These are phyloP conservation scores for Myxozyma sirexii DNA, from an alignment of 805 yeast genomes.

Conservation along the genomic window DNA sequence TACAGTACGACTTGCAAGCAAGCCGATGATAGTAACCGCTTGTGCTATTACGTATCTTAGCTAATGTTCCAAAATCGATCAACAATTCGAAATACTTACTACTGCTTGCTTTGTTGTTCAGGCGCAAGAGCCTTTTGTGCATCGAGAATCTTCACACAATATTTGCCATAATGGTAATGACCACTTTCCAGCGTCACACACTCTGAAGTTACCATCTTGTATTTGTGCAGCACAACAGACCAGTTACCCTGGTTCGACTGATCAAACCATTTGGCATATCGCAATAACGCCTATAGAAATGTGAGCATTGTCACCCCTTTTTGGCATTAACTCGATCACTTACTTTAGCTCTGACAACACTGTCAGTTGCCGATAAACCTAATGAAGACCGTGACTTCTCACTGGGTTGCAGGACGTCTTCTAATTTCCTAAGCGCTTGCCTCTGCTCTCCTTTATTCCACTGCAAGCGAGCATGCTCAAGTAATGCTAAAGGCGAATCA, in stretches of 20 bases:
- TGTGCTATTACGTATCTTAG: slow-evolving; percentile 30
- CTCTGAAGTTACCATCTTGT: slow-evolving; percentile 57
- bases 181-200: slow-evolving; percentile 74
- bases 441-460: slow-evolving; percentile 91
- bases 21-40: slow-evolving; percentile 55
- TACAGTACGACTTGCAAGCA: slow-evolving; percentile 58
- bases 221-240: slow-evolving; percentile 69
- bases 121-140: slow-evolving; percentile 53
- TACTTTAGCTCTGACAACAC: slow-evolving; percentile 16
- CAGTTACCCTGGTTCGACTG: slow-evolving; percentile 81
- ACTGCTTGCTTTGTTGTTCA: slow-evolving; percentile 30
- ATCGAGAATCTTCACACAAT: slow-evolving; percentile 75
- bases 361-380: neutral
- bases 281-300: slow-evolving; percentile 57
- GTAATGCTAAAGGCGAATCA: slow-evolving; percentile 36
- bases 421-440: slow-evolving; percentile 59
- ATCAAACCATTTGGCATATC: slow-evolving; percentile 88
- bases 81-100: slow-evolving; percentile 3
- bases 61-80: neutral
- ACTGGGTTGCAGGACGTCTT: slow-evolving; percentile 27
- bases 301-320: neutral
- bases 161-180: slow-evolving; percentile 76
- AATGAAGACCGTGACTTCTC: neutral
- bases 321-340: too few species aligned
- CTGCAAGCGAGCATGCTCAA: slow-evolving; percentile 77